Evolutionary conservation across 1,284 basidiomycete genomes (phyloP).

Genomic region (Testicularia cyperi): DNA sequence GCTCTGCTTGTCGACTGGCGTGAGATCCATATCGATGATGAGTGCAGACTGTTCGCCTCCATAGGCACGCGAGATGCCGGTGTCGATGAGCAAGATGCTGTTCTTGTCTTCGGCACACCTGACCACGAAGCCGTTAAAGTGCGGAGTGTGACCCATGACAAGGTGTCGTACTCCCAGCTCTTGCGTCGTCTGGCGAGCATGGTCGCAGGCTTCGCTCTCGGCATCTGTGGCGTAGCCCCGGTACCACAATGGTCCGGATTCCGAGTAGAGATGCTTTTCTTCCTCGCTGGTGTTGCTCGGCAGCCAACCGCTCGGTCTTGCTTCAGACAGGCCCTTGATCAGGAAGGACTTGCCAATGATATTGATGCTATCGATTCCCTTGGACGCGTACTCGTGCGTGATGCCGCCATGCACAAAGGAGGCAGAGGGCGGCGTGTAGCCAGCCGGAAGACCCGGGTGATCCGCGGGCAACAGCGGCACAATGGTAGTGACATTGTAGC

Average conservation of each 20-base stretch:
- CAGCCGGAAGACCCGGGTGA: conserved; percentile 3
- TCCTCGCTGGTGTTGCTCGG: conserved; percentile 29
- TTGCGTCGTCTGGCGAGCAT: conserved; percentile 10
- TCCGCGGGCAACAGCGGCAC: conserved; percentile 28
- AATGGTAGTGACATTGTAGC: conserved; percentile 44
- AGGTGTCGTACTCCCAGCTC: conserved; percentile 25
- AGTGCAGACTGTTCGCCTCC: conserved; percentile 54
- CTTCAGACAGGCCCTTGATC: conserved; percentile 31
- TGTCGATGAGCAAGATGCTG: conserved; percentile 53
- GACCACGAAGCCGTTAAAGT: conserved; percentile 49
- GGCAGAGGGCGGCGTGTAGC: conserved; percentile 13
- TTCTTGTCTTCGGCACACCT: conserved; percentile 29
- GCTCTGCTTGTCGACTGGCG: not conserved
- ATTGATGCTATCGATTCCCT: conserved; percentile 45
- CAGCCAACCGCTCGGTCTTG: conserved; percentile 6
- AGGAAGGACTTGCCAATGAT: conserved; percentile 37
- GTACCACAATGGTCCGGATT: conserved; percentile 56
- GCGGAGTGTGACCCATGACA: conserved; percentile 56
- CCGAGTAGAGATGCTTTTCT: conserved; percentile 40
- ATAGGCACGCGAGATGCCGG: conserved; percentile 54
- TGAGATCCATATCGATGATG: conserved; percentile 41
- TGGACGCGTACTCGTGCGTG: conserved; percentile 39
- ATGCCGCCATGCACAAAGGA: conserved; percentile 58
- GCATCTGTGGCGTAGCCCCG: conserved; percentile 51
- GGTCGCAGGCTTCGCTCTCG: conserved; percentile 18